Conservation (phyloP, 352 stramenopile species). For the Phytophthora agathidicida region DNA sequence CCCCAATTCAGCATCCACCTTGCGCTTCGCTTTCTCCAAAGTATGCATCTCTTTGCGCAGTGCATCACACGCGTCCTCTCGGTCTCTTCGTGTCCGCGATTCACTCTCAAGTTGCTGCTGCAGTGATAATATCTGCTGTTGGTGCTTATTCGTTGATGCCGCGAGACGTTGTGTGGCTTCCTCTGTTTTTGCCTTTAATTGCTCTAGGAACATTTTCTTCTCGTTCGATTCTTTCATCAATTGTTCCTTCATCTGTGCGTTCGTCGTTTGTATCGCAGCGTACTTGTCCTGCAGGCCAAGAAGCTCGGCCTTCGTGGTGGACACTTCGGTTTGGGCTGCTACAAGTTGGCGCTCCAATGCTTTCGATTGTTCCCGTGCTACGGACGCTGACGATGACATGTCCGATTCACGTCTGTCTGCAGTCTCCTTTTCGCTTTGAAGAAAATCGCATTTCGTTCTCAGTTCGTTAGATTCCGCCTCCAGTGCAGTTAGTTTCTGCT, state of each 20-base stretch:
- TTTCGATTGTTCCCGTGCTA: slow-evolving; percentile 17
- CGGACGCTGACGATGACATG: slow-evolving; percentile 3
- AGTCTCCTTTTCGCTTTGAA: slow-evolving; percentile 20
- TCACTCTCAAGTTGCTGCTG: slow-evolving; percentile 30
- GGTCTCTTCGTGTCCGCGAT: slow-evolving; percentile 17
- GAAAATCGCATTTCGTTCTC: slow-evolving; percentile 7
- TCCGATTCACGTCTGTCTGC: slow-evolving; percentile 1
- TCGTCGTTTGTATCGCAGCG: slow-evolving; percentile 27
- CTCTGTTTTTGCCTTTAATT: slow-evolving; percentile 26
- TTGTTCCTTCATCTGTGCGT: slow-evolving; percentile 47
- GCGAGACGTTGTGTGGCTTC: slow-evolving; percentile 8
- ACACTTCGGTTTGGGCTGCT: slow-evolving; percentile 17
- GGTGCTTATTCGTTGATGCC: slow-evolving; percentile 6
- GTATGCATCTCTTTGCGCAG: slow-evolving; percentile 31
- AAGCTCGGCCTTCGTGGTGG: slow-evolving; percentile 31
- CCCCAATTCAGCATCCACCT: slow-evolving; percentile 29
- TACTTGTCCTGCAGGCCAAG: slow-evolving; percentile 39
- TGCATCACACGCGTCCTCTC: slow-evolving; percentile 24
- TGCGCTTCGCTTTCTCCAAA: slow-evolving; percentile 30
- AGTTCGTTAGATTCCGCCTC: slow-evolving; percentile 17
- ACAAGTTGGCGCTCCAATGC: slow-evolving; percentile 17
- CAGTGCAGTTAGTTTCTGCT: slow-evolving; percentile 16
- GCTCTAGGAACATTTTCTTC: slow-evolving; percentile 42
- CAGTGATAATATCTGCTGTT: slow-evolving; percentile 18
- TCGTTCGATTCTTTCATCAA: slow-evolving; percentile 50